These are phyloP conservation scores for Aphanomyces cochlioides DNA, from an alignment of 352 stramenopile species.

Conservation along the genomic window DNA sequence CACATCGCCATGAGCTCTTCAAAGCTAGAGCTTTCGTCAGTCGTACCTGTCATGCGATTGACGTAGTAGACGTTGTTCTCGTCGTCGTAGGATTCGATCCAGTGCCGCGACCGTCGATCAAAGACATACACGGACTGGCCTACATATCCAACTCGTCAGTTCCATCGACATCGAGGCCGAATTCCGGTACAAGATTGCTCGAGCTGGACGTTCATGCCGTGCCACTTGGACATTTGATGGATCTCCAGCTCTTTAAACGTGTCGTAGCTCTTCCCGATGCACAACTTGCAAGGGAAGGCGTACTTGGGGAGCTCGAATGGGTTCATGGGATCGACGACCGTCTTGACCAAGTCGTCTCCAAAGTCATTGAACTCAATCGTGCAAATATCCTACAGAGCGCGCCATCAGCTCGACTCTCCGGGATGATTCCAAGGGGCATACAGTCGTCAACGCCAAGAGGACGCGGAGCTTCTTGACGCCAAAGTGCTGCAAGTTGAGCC, in stretches of 20 bases:
- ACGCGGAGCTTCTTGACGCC: slow-evolving; percentile 71
- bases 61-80: slow-evolving; percentile 63
- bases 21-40: background rate
- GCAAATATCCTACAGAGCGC: slow-evolving; percentile 21
- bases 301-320: slow-evolving; percentile 40
- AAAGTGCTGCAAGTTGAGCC: slow-evolving; percentile 48
- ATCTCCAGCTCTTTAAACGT: slow-evolving; percentile 50
- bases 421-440: background rate
- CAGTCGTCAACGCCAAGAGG: slow-evolving; percentile 22
- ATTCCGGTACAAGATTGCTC: slow-evolving; percentile 33
- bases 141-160: background rate
- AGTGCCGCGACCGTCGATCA: slow-evolving; percentile 47
- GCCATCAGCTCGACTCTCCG: background rate
- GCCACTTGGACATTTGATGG: slow-evolving; percentile 76
- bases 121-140: slow-evolving; percentile 7
- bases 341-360: slow-evolving; percentile 28
- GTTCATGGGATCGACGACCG: slow-evolving; percentile 19
- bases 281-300: slow-evolving; percentile 52
- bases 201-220: slow-evolving; percentile 59
- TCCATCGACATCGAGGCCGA: slow-evolving; percentile 16
- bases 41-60: slow-evolving; percentile 53
- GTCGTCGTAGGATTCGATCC: slow-evolving; percentile 69
- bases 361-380: slow-evolving; percentile 27
- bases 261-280: slow-evolving; percentile 62
- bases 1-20: background rate